Base-by-base conservation (phyloP, 163 green algal species). In the Chlorella variabilis region DNA sequence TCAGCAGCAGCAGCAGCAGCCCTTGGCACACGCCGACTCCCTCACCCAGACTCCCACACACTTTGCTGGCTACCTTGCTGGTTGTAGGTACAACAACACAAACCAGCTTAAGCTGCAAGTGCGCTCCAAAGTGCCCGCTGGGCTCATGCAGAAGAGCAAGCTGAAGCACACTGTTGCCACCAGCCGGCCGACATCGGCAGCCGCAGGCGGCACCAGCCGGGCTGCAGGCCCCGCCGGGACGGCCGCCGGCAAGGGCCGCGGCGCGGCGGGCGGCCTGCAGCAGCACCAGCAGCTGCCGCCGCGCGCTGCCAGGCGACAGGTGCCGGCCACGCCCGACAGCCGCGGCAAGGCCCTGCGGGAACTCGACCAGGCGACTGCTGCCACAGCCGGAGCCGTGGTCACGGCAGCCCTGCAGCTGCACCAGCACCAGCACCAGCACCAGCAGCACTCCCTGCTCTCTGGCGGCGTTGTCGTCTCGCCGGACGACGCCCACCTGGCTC, bases 71-170 rank as follows among this genome's bases (percentile, higher is more conserved):
- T 34, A 3, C 33, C 21, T 75, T 31, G 21, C 15, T 31, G n/a
- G 2, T 34, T 21, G 27, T 59, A 81, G 75, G 59, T 61, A 73
- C 75, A 61, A 61, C 75, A 71, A 81, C 31, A 62, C 29, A 18
- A 61, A 73, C n/a, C 75, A 63, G 41, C 36, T 71, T 21, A 29
- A 62, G 18, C n/a, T 73, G 39, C 75, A 81, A 29, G 75, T 81
- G 2, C 75, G 75, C 8, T 61, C 59, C 29, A 81, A 49, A 42
- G 15, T 78, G 51, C 71, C 71, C 1, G 7, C 59, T 4, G 33
- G n/a, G 8, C 73, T 71, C 4, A 3, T 49, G n/a, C 74, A 80
- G 41, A 71, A 71, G 59, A 20, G 41, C 29, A 71, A 81, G 75
- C 39, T 71, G 59, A 61, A 71, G 41, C 39, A 63, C 68, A 75